Evolutionary conservation across 345 rosid genomes (phyloP), one percentile per base, ranked within the genome.

Genomic region (Rhodamnia rubescens): DNA sequence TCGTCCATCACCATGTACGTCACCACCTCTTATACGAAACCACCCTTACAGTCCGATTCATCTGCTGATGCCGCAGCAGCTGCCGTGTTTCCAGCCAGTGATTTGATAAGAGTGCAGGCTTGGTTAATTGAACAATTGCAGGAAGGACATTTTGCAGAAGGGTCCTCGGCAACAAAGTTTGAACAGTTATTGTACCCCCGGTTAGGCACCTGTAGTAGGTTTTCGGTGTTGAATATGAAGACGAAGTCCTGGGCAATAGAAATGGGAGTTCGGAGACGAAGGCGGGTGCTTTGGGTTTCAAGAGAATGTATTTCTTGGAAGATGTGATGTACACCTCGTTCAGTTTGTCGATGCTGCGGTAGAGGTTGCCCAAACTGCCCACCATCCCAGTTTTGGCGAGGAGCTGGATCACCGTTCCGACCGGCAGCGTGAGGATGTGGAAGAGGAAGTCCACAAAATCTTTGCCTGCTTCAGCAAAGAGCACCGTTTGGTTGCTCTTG

Each of bases 1-100:
- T 89, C 86, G 82, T 87, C 91, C 87, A 75, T 90, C 56, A 90
- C 86, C 92, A 88, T 89, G 53, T 88, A 89, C 0, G 88, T 86
- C 4, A 88, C 85, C 49, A 83, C 55, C 1, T 87, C 90, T 55
- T 89, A 89, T 47, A 88, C 90, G 56, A 56, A 90, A 2, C 92
- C 93, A 47, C 69, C 91, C 32, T 74, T 26, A 1, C 64, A 4
- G 8, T 58, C 12, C 1, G 8, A 58, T n/a, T 12, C 69, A 58
- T 32, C 69, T 58, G 69, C 85, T 12, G 69, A 58, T 58, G 69
- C 16, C 18, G 18, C 69, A 58, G 69, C 36, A 58, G 32, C 36
- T 16, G 32, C 2, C 8, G 32, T 16, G 16, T 58, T 58, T n/a
- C 8, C 36, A 6, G 1, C 69, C 18, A 1, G 8, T 5, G 69